Conservation (phyloP, 2,329 filamentous ascomycete genomes). For the Geosmithia flava region DNA sequence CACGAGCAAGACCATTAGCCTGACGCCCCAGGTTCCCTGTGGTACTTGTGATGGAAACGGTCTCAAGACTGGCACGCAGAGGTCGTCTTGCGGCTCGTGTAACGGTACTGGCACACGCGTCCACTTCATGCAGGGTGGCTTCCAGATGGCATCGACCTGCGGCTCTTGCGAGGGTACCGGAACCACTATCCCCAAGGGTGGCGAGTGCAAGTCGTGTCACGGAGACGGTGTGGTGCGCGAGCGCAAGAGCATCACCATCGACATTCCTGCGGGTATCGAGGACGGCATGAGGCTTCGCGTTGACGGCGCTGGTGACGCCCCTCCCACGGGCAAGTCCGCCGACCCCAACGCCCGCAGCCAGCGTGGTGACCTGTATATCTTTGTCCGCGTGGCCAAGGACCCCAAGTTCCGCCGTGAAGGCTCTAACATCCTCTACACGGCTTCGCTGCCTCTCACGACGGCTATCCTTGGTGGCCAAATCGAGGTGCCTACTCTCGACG, state of each 20-base stretch:
- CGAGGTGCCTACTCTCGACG: constrained; percentile 78
- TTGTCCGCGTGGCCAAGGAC: constrained; percentile 80
- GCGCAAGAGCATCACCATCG: constrained; percentile 70
- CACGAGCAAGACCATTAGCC: constrained; percentile 72
- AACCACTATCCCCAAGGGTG: constrained; percentile 61
- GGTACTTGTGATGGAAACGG: constrained; percentile 75
- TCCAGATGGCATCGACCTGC: constrained; percentile 93
- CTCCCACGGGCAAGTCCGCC: constrained; percentile 58
- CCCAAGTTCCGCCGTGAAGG: constrained; percentile 79
- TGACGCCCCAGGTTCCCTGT: constrained; percentile 72
- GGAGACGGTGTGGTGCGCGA: constrained; percentile 80
- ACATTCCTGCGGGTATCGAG: constrained; percentile 91
- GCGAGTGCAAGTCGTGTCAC: constrained; percentile 66
- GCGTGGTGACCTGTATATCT: constrained; percentile 82
- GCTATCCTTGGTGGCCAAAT: constrained; percentile 87
- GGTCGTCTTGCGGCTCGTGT: constrained; percentile 64
- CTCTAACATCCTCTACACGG: constrained; percentile 86
- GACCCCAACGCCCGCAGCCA: constrained; percentile 52
- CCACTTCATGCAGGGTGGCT: constrained; percentile 82
- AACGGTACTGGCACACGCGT: constrained; percentile 78
- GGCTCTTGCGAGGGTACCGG: constrained; percentile 70
- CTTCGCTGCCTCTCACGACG: constrained; percentile 82
- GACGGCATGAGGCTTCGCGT: constrained; percentile 90
- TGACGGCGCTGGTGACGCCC: constrained; percentile 76
- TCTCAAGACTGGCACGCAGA: constrained; percentile 67